These are phyloP conservation scores for Cutaneotrichosporon mucoides DNA, from an alignment of 1,284 basidiomycete genomes.

Conservation along the genomic window DNA sequence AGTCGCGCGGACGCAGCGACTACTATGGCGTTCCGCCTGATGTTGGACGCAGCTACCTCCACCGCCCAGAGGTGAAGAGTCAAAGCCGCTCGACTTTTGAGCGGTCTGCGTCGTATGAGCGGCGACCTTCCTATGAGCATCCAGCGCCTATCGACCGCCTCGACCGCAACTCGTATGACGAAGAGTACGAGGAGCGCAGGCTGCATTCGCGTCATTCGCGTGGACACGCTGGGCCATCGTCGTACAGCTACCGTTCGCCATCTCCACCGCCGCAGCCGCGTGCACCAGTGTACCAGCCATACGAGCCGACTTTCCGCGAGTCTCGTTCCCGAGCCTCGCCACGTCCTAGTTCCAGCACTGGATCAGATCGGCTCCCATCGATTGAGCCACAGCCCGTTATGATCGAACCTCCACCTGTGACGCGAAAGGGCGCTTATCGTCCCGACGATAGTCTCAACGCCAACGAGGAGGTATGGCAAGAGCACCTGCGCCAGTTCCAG, in stretches of 20 bases:
- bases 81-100: constrained; percentile 9
- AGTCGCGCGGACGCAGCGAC: constrained; percentile 2
- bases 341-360: constrained; percentile 3
- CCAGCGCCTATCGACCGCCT: background rate
- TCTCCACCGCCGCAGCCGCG: background rate
- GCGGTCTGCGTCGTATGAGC: constrained; percentile 7
- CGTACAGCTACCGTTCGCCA: constrained; percentile 9
- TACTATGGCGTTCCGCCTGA: constrained; percentile 17
- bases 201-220: constrained; percentile 1
- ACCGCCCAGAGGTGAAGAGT: constrained; percentile 8
- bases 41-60: constrained; percentile 20
- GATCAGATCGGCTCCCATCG: constrained; percentile 8
- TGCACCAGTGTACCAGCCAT: constrained; percentile 9
- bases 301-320: constrained; percentile 8
- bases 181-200: constrained; percentile 2
- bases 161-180: background rate
- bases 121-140: constrained; percentile 8
- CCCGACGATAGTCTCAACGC: constrained; percentile 29
- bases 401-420: constrained; percentile 2
- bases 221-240: constrained; percentile 1
- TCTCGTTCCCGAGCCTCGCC: background rate
- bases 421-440: constrained; percentile 16
- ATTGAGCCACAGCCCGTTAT: constrained; percentile 5
- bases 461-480: constrained; percentile 43
- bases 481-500: constrained; percentile 36